Percentiles rank a stretch among this genome's conserved stretches.
Evolutionary conservation across 257 asterid genomes (phyloP).

Genomic region (Solanum bulbocastanum): DNA sequence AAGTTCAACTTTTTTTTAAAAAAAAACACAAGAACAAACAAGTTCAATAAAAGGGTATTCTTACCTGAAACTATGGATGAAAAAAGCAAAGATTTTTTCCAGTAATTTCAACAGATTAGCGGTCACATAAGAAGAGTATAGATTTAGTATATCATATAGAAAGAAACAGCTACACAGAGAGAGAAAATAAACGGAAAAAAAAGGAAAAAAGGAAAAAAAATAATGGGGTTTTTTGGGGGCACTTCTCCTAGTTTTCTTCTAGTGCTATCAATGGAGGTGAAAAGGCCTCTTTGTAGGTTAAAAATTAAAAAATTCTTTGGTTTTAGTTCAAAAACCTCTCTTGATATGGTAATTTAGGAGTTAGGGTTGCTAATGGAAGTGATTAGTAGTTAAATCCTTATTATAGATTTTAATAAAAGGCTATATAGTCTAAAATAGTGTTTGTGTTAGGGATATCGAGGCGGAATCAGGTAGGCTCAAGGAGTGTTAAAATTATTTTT

Average conservation of each 20-base stretch:
- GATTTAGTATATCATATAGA: not conserved
- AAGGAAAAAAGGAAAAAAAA: not conserved
- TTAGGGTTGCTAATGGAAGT: not conserved
- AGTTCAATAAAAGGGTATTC: not conserved
- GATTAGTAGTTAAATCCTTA: not conserved
- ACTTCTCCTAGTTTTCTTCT: not conserved
- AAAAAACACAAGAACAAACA: not conserved
- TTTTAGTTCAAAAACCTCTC: not conserved
- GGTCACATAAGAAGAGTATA: not conserved
- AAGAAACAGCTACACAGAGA: not conserved
- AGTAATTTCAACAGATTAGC: not conserved
- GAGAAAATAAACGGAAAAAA: no score
- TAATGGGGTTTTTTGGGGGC: not conserved
- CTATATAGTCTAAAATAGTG: not conserved
- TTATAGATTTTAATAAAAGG: not conserved
- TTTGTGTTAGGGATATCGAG: not conserved
- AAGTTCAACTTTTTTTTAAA: not conserved
- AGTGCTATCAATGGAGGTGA: not conserved
- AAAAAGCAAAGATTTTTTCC: not conserved
- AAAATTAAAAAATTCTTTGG: not conserved
- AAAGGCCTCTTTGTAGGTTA: not conserved
- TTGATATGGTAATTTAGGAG: not conserved
- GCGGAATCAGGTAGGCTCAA: accelerated
- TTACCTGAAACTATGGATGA: not conserved
- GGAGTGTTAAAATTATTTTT: not conserved